Evolutionary conservation across 2,329 filamentous ascomycete genomes (phyloP).

Genomic region (Colletotrichum orchidophilum): DNA sequence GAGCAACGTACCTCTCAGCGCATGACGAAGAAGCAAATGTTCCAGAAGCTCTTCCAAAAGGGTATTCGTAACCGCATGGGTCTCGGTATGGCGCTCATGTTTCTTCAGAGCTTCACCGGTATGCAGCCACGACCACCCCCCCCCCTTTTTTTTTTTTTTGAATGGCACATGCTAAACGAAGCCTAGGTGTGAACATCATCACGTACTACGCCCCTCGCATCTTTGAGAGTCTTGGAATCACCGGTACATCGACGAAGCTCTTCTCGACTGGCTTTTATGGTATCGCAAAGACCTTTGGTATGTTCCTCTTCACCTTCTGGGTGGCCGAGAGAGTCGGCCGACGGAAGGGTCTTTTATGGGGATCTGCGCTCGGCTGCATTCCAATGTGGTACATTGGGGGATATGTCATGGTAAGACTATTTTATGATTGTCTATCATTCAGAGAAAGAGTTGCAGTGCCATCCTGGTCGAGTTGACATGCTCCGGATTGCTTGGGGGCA

Average conservation of each 20-base stretch:
- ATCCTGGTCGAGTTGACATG: too few species aligned
- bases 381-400: conserved; percentile 52
- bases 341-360: conserved; percentile 57
- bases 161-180: conserved; percentile 10
- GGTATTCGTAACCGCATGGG: conserved; percentile 54
- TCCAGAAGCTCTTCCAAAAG: conserved; percentile 47
- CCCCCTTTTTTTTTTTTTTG: too few species aligned
- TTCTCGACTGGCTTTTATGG: conserved; percentile 54
- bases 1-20: conserved; percentile 51
- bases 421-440: not conserved
- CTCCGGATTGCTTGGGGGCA: too few species aligned
- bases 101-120: conserved; percentile 45
- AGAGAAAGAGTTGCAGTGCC: not conserved
- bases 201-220: conserved; percentile 61
- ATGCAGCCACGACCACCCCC: not conserved
- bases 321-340: conserved; percentile 59
- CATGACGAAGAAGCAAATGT: conserved; percentile 40
- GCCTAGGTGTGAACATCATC: conserved; percentile 69
- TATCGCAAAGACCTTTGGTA: conserved; percentile 47
- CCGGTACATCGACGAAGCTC: conserved; percentile 44
- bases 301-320: conserved; percentile 51
- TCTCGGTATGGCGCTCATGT: conserved; percentile 63
- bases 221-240: conserved; percentile 48
- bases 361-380: conserved; percentile 49
- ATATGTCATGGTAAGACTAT: conserved; percentile 41